Evolutionary conservation across 2,329 filamentous ascomycete species (phyloP).

Genomic region (Ceratocystis destructans): DNA sequence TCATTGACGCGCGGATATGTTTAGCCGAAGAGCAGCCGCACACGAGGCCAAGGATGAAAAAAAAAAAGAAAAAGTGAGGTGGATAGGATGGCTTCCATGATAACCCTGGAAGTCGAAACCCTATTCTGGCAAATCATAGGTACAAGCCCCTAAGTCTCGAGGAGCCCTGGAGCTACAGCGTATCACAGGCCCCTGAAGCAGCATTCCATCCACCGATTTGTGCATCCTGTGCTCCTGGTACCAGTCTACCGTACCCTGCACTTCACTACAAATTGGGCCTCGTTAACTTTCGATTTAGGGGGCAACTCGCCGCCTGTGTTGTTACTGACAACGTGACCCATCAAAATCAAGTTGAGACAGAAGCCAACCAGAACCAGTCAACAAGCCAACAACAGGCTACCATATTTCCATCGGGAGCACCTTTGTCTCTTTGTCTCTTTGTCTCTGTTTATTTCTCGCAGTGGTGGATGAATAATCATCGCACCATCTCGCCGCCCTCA

Average conservation of each 20-base stretch:
- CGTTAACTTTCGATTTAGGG: background rate
- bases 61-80: background rate
- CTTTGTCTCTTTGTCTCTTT: too few relatives aligned
- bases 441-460: too few relatives aligned
- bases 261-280: background rate
- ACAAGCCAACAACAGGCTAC: too few relatives aligned
- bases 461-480: too few relatives aligned
- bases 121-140: background rate
- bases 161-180: background rate
- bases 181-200: background rate
- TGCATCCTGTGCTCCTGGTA: background rate
- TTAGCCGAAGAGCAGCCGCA: background rate
- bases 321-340: slow-evolving; percentile 5
- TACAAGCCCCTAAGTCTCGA: background rate
- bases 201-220: background rate
- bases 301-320: background rate
- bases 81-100: background rate
- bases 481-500: too few relatives aligned
- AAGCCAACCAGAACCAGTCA: background rate
- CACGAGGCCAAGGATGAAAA: background rate
- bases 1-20: background rate
- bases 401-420: too few relatives aligned
- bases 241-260: background rate
- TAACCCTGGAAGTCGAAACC: background rate
- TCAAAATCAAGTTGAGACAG: background rate